These are phyloP conservation scores for Nakaseomyces bracarensis DNA, from an alignment of 1,139 yeast genomes.

Conservation along the genomic window DNA sequence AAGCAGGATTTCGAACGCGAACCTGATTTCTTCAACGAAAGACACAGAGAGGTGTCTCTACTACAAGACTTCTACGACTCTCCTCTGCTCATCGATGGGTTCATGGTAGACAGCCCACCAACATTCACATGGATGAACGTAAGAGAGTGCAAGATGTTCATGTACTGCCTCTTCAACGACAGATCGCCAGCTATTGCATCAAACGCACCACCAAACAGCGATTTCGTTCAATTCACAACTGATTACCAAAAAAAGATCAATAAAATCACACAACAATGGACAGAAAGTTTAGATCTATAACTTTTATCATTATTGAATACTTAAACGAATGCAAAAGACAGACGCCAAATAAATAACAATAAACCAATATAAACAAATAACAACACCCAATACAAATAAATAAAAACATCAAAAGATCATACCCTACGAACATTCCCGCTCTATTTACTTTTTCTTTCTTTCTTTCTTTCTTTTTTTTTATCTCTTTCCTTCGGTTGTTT, in stretches of 20 bases:
- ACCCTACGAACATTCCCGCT: too few species aligned
- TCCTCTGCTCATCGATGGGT: constrained; percentile 26
- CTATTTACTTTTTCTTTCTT: too few species aligned
- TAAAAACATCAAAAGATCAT: too few species aligned
- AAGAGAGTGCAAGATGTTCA: constrained; percentile 26
- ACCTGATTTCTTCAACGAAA: constrained; percentile 32
- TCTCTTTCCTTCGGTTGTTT: too few species aligned
- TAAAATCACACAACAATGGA: not conserved
- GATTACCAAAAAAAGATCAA: not conserved
- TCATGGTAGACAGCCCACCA: constrained; percentile 25
- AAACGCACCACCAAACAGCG: not conserved
- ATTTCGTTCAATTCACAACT: not conserved
- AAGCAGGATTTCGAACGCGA: constrained; percentile 22
- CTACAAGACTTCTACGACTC: constrained; percentile 31
- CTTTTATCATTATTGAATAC: too few species aligned
- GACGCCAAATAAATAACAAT: too few species aligned
- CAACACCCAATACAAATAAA: too few species aligned
- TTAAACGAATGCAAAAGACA: too few species aligned
- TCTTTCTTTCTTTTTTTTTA: too few species aligned
- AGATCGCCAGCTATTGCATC: not conserved
- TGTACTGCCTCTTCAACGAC: constrained; percentile 20
- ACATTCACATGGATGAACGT: constrained; percentile 26
- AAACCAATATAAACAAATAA: too few species aligned
- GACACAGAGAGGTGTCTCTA: constrained; percentile 22
- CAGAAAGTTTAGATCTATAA: too few species aligned